Percentiles rank a stretch among this genome's conserved stretches.
Evolutionary conservation across 495 filamentous ascomycete genomes (phyloP).

Genomic region (Cudoniella acicularis): DNA sequence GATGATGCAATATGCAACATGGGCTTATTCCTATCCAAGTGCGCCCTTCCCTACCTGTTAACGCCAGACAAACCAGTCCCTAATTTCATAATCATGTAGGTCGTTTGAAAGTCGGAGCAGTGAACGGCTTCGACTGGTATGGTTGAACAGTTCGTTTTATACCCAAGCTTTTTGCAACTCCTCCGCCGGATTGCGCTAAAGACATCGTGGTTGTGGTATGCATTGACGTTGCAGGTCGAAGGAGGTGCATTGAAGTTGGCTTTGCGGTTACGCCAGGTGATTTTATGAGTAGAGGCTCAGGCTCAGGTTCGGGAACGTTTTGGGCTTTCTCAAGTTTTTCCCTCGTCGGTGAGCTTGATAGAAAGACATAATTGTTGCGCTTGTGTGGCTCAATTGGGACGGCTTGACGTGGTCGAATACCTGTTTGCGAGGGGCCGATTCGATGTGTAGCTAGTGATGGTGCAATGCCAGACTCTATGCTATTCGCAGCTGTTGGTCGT

Average conservation of each 20-base stretch:
- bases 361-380: slow-evolving; percentile 22
- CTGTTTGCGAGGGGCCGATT: slow-evolving; percentile 13
- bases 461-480: slow-evolving; percentile 30
- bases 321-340: too few relatives aligned
- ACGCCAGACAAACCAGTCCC: too few relatives aligned
- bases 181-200: background rate
- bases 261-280: slow-evolving; percentile 4
- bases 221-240: slow-evolving; percentile 13
- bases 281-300: background rate
- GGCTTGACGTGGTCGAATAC: slow-evolving; percentile 3
- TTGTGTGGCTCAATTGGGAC: background rate
- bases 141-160: too few relatives aligned
- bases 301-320: too few relatives aligned
- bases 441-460: slow-evolving; percentile 25
- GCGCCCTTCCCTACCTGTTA: too few relatives aligned
- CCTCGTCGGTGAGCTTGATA: slow-evolving; percentile 25
- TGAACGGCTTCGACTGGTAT: too few relatives aligned
- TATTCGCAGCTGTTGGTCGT: slow-evolving; percentile 39
- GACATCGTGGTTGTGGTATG: slow-evolving; percentile 15
- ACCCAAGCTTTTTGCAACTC: too few relatives aligned
- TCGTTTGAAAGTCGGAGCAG: too few relatives aligned
- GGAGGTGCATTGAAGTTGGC: slow-evolving; percentile 7
- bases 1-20: too few relatives aligned
- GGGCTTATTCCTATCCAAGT: too few relatives aligned
- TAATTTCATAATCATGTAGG: too few relatives aligned